Base-by-base conservation (phyloP, 2,329 filamentous ascomycete species). In the Phyllosticta capitalensis region DNA sequence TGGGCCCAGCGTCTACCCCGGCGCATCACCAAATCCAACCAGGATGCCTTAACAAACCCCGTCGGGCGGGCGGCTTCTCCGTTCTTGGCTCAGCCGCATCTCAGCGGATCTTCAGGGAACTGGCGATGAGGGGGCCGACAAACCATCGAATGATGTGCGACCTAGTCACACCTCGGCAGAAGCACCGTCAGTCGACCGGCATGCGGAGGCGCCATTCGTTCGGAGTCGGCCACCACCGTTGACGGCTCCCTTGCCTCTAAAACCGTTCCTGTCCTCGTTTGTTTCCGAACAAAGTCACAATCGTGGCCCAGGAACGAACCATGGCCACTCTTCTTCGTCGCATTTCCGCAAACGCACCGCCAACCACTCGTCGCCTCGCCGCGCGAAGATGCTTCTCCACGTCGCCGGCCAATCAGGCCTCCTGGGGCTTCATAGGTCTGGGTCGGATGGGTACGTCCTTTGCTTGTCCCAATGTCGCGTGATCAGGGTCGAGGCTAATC, bases 371-470 rank as follows among this genome's bases (percentile, higher is more conserved):
- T 52, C 52, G 28, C 53, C 45, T 52, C 50, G 64, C 66, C 24
- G 68, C 66, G 26, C 67, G 71, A 62, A 70, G 76, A 65, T 71
- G 70, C 63, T 79, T 79, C 64, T 74, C 76, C 9, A 78, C 71
- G 60, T 73, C 70, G 9, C 69, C 65, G 60, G 69, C 69, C 58
- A 64, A 72, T 59, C 72, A 76, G 65, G 74, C 74, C 24, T 74
- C 70, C 65, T 79, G 78, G 75, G 77, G 77, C 49, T 79, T 79
- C 67, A 75, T 79, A 62, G 77, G 77, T n/a, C 66, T 79, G 45
- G 77, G 77, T 19, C 71, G 74, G 56, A 79, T 79, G 77, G 77
- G 77, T 79, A 64, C 63, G 75, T 71, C 48, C 26, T 5, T 24
- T 19, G 20, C n/a, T 20, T 49, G 58, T 49, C 24, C n/a, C 38